These are phyloP conservation scores for Stephania japonica DNA, from an alignment of 164 flowering plant genomes.

Conservation along the genomic window DNA sequence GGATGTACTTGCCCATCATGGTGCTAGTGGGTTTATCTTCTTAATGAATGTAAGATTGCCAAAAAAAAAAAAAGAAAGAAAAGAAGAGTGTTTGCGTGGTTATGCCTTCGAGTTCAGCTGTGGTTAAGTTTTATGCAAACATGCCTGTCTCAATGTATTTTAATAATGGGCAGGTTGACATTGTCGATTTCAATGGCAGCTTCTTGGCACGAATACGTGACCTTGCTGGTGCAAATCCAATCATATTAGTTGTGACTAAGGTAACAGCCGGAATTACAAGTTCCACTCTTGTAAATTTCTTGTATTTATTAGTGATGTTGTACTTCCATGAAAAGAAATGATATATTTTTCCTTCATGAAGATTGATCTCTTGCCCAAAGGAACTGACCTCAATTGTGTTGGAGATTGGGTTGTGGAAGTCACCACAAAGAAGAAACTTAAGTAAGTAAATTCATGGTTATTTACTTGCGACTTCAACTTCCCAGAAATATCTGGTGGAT, in stretches of 20 bases:
- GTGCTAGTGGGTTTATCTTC: background rate
- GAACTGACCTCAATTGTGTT: conserved; percentile 84
- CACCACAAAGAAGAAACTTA: conserved; percentile 80
- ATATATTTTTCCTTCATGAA: conserved; percentile 19
- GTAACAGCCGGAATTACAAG: conserved; percentile 26
- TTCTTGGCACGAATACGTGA: conserved; percentile 91
- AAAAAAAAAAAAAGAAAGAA: background rate
- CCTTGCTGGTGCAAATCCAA: conserved; percentile 95
- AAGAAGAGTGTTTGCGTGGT: background rate
- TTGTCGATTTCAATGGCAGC: conserved; percentile 98
- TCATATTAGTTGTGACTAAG: conserved; percentile 90
- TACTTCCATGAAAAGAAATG: background rate
- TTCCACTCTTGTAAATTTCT: background rate
- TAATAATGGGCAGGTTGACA: conserved; percentile 61
- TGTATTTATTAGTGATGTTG: background rate
- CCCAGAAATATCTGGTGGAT: background rate
- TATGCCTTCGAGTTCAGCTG: background rate
- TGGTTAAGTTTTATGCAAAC: background rate
- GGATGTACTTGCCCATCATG: too few relatives aligned
- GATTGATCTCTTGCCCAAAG: conserved; percentile 98
- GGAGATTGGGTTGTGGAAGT: conserved; percentile 99
- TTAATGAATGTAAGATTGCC: background rate
- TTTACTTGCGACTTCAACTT: background rate
- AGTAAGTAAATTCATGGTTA: conserved; percentile 41
- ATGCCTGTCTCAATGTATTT: conserved; percentile 5